phyloP scores from a whole-genome alignment of 2,329 filamentous ascomycete species.

The Aspergillus awamori region DNA sequence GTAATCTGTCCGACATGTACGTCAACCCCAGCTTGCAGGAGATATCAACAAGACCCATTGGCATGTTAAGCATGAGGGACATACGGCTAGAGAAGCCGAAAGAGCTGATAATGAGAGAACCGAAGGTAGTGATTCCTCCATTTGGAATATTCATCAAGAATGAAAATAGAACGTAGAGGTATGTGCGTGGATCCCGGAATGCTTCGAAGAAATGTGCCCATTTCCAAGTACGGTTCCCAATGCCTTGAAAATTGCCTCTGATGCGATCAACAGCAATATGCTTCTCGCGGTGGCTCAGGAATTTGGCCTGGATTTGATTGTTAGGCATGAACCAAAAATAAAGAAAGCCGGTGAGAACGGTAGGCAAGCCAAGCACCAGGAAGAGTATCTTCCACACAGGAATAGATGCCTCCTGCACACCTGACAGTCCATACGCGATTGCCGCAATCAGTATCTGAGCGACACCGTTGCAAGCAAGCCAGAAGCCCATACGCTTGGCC shows the following conservation, averaged over 20 bases:
- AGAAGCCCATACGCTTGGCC: constrained; percentile 17
- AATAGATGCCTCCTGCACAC: no score
- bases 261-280: constrained; percentile 19
- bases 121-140: constrained; percentile 23
- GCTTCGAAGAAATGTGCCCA: constrained; percentile 19
- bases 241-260: constrained; percentile 20
- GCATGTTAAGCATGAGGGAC: background rate
- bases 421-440: constrained; percentile 18
- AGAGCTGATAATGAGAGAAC: background rate
- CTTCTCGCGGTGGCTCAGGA: constrained; percentile 16
- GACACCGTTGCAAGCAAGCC: constrained; percentile 22
- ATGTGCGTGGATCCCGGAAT: constrained; percentile 12
- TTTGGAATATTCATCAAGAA: constrained; percentile 22
- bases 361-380: constrained; percentile 17
- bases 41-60: background rate
- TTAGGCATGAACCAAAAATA: constrained; percentile 20
- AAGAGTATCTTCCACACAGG: constrained; percentile 13
- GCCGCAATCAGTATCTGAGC: constrained; percentile 14
- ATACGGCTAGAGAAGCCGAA: background rate
- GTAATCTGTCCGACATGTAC: background rate
- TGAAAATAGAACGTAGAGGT: constrained; percentile 14
- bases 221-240: constrained; percentile 17
- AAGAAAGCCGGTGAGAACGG: constrained; percentile 8
- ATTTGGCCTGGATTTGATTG: constrained; percentile 11
- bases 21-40: background rate